A percentile compares a stretch with the other conserved stretches of the same genome.
phyloP scores from a whole-genome alignment of 2,329 filamentous ascomycete species.

The Aspergillus neotritici region DNA sequence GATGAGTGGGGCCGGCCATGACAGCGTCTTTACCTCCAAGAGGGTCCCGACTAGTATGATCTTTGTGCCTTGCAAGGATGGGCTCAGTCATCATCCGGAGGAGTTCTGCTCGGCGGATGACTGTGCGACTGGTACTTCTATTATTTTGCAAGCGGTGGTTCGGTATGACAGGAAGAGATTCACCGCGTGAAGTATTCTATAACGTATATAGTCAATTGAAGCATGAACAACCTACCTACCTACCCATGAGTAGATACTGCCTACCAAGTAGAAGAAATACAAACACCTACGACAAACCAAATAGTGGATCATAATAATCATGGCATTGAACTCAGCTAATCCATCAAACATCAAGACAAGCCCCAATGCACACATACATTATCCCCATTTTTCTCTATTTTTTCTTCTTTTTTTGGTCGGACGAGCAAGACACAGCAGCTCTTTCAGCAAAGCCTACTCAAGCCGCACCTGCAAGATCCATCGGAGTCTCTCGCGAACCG shows the following conservation, averaged over 20 bases:
- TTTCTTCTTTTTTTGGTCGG: constrained; percentile 15
- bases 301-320: constrained; percentile 20
- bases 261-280: too few species aligned
- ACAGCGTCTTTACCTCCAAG: constrained; percentile 57
- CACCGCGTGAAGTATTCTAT: constrained; percentile 7
- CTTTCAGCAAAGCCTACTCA: constrained; percentile 22
- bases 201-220: not conserved
- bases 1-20: constrained; percentile 61
- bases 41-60: constrained; percentile 61
- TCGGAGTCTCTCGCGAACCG: constrained; percentile 28
- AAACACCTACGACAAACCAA: too few species aligned
- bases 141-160: constrained; percentile 32
- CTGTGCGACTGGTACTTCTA: constrained; percentile 50
- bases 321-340: constrained; percentile 31
- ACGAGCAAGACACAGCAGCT: constrained; percentile 19
- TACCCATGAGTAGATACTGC: too few species aligned
- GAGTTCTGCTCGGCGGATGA: constrained; percentile 58
- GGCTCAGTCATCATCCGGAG: constrained; percentile 58
- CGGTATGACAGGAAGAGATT: constrained; percentile 41
- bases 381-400: constrained; percentile 19
- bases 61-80: constrained; percentile 59
- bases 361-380: constrained; percentile 17
- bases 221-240: too few species aligned
- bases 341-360: constrained; percentile 17
- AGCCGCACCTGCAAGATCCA: constrained; percentile 23